A percentile compares a stretch with the other conserved stretches of the same genome.
These are phyloP conservation scores for Apocynum venetum DNA, from an alignment of 257 asterid genomes.

Conservation along the genomic window DNA sequence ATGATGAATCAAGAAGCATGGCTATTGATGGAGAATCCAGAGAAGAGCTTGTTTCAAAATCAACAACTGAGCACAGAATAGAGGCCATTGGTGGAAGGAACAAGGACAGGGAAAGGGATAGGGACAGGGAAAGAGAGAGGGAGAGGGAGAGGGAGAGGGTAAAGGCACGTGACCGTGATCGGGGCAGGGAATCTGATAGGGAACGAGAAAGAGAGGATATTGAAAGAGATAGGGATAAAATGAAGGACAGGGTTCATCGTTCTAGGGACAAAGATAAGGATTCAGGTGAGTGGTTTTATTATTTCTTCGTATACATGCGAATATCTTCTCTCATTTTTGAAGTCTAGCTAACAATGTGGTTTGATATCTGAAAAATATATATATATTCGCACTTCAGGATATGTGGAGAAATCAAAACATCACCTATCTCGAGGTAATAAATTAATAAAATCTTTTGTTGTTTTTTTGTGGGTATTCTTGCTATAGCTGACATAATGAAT, in stretches of 20 bases:
- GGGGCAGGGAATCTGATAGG: slow-evolving; percentile 72
- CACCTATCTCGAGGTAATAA: slow-evolving; percentile 72
- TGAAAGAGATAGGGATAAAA: slow-evolving; percentile 66
- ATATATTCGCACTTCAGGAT: slow-evolving; percentile 38
- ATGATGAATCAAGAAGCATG: slow-evolving; percentile 44
- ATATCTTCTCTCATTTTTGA: background rate
- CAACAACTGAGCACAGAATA: slow-evolving; percentile 41
- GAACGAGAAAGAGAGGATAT: slow-evolving; percentile 48
- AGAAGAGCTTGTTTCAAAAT: slow-evolving; percentile 54
- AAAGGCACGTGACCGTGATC: slow-evolving; percentile 55
- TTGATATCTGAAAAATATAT: background rate
- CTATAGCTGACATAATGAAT: background rate
- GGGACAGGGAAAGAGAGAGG: slow-evolving; percentile 52
- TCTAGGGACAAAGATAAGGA: slow-evolving; percentile 72
- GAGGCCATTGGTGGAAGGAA: slow-evolving; percentile 61
- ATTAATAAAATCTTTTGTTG: background rate
- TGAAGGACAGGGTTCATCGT: slow-evolving; percentile 66
- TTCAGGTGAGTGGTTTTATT: slow-evolving; percentile 31
- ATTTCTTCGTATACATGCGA: background rate
- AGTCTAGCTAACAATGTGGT: background rate
- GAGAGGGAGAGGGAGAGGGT: slow-evolving; percentile 53
- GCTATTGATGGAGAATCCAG: slow-evolving; percentile 44
- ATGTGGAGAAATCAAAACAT: slow-evolving; percentile 58
- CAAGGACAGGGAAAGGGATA: slow-evolving; percentile 28
- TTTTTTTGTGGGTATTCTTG: background rate